Evolutionary conservation across 306 rosid species (phyloP).

Genomic region (Fragaria nilgerrensis): DNA sequence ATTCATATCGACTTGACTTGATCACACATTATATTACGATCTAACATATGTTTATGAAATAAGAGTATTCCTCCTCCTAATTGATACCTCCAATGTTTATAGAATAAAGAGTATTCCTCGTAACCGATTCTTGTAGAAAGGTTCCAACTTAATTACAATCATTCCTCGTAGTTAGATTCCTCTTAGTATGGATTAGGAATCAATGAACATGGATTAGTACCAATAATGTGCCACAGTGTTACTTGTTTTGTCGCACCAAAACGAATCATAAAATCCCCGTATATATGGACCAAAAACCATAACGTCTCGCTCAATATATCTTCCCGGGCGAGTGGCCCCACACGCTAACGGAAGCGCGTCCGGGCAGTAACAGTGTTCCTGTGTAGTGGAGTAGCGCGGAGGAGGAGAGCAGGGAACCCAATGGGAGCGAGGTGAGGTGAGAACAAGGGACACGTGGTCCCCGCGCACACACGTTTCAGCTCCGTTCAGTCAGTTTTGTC

Average conservation of each 20-base stretch:
- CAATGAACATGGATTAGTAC: background rate
- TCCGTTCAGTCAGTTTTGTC: background rate
- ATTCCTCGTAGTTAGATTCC: background rate
- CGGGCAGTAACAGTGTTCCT: background rate
- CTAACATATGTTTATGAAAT: background rate
- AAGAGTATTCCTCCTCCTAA: background rate
- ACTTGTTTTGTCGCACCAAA: background rate
- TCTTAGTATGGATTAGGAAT: background rate
- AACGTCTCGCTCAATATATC: background rate
- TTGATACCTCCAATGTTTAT: background rate
- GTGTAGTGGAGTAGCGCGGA: constrained; percentile 16
- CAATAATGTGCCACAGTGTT: background rate
- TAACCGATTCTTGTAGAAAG: background rate
- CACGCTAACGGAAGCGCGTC: constrained; percentile 3
- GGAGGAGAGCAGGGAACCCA: constrained; percentile 20
- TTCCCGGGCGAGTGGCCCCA: constrained; percentile 1
- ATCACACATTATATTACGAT: background rate
- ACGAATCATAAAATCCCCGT: background rate
- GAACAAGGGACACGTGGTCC: constrained; percentile 29
- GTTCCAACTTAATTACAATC: background rate
- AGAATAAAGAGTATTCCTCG: background rate
- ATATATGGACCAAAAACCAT: background rate
- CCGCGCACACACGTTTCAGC: constrained; percentile 31
- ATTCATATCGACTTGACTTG: background rate
- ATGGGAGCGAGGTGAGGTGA: constrained; percentile 21